Evolutionary conservation across 1,284 basidiomycete genomes (phyloP).

Genomic region (Volvariella surrecta): DNA sequence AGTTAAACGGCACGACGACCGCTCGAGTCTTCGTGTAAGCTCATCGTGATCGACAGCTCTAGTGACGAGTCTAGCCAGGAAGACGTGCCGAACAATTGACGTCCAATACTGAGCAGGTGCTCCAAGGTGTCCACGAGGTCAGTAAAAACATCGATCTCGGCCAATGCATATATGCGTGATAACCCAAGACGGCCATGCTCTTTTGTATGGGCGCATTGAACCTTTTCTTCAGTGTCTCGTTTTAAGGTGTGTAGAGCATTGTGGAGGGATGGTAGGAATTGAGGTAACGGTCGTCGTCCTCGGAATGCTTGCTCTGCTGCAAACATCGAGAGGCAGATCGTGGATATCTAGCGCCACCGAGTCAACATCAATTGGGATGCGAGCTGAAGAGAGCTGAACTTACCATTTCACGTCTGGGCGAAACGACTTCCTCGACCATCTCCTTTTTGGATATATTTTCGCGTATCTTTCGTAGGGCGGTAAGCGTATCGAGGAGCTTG

Average conservation of each 20-base stretch:
- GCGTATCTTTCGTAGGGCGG: slow-evolving; percentile 37
- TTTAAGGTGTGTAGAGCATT: slow-evolving; percentile 30
- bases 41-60: slow-evolving; percentile 9
- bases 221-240: slow-evolving; percentile 26
- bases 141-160: slow-evolving; percentile 35
- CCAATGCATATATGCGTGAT: slow-evolving; percentile 33
- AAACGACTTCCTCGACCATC: slow-evolving; percentile 31
- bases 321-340: slow-evolving; percentile 38
- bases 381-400: not conserved
- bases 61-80: slow-evolving; percentile 27
- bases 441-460: slow-evolving; percentile 40
- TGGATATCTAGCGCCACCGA: slow-evolving; percentile 23
- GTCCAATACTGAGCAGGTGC: slow-evolving; percentile 29
- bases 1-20: not conserved
- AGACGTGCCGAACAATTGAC: slow-evolving; percentile 36
- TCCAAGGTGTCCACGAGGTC: slow-evolving; percentile 37
- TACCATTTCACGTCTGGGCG: slow-evolving; percentile 38
- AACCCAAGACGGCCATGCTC: slow-evolving; percentile 26
- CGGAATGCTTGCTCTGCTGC: slow-evolving; percentile 43
- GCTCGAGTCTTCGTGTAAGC: slow-evolving; percentile 11
- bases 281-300: slow-evolving; percentile 37
- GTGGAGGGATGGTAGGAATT: slow-evolving; percentile 40
- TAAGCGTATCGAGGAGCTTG: slow-evolving; percentile 35
- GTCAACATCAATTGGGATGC: not conserved
- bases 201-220: slow-evolving; percentile 21